Conservation (phyloP, 2,329 filamentous ascomycete genomes). For the Penicillium palitans region DNA sequence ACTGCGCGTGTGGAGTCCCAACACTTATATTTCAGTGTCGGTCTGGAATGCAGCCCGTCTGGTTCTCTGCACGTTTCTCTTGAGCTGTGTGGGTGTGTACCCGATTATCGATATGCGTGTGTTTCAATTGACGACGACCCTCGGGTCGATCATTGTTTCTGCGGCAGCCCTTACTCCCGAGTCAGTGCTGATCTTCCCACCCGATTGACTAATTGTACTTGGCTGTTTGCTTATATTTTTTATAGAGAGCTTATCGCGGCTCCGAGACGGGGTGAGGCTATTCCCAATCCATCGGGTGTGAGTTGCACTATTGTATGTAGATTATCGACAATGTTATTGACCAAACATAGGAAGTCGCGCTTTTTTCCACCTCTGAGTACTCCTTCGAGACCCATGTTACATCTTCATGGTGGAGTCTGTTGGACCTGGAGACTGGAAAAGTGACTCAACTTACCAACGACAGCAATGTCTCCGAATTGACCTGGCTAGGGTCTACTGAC, state of each 20-base stretch:
- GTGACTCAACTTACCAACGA: conserved; percentile 67
- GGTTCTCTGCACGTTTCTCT: conserved; percentile 5
- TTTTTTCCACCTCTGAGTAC: conserved; percentile 68
- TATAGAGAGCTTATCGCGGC: conserved; percentile 39
- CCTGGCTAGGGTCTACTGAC: conserved; percentile 72
- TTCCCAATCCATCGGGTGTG: conserved; percentile 45
- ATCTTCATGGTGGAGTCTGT: conserved; percentile 61
- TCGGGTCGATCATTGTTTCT: conserved; percentile 26
- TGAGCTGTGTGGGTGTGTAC: conserved; percentile 1
- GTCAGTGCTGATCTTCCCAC: conserved; percentile 20
- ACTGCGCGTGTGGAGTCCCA: neutral
- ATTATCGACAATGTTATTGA: neutral
- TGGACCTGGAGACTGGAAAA: conserved; percentile 68
- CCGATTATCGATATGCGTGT: conserved; percentile 25
- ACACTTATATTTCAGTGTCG: neutral
- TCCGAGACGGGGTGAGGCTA: conserved; percentile 38
- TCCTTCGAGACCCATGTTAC: conserved; percentile 74
- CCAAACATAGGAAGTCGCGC: conserved; percentile 39
- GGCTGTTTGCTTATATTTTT: neutral
- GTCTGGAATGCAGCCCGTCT: neutral
- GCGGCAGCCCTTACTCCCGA: conserved; percentile 33
- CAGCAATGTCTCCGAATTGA: conserved; percentile 65
- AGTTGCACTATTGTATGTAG: conserved; percentile 15
- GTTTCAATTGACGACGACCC: conserved; percentile 28
- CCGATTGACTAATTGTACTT: neutral